A percentile compares a stretch with the other conserved stretches of the same genome.
These are phyloP conservation scores for Pseudogymnoascus sp. DNA, from an alignment of 2,329 filamentous ascomycete genomes.

Conservation along the genomic window DNA sequence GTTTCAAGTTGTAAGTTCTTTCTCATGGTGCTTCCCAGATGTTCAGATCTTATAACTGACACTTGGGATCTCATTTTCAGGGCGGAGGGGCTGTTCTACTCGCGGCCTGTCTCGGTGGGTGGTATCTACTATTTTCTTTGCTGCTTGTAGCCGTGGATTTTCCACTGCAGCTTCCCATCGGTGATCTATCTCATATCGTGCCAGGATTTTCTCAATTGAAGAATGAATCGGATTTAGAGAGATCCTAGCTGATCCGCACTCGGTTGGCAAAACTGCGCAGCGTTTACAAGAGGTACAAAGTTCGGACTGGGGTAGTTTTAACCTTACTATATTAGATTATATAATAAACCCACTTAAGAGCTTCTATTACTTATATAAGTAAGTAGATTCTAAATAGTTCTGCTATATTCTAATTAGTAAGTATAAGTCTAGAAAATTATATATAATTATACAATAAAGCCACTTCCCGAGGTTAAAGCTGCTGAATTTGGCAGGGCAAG, in stretches of 20 bases:
- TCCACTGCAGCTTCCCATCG: constrained; percentile 48
- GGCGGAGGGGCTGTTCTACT: constrained; percentile 41
- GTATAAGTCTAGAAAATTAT: no score
- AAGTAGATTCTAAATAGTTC: no score
- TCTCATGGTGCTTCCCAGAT: background rate
- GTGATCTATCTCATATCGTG: constrained; percentile 45
- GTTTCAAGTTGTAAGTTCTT: background rate
- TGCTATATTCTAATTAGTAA: no score
- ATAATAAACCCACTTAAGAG: no score
- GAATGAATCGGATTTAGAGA: background rate
- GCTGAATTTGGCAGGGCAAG: no score
- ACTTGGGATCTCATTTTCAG: constrained; percentile 18
- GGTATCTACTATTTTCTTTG: constrained; percentile 50
- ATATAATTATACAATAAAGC: no score
- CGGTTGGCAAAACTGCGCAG: no score
- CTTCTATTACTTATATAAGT: no score
- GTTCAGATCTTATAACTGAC: background rate
- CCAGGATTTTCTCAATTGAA: constrained; percentile 24
- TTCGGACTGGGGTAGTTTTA: background rate
- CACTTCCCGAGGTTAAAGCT: no score
- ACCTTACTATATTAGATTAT: no score
- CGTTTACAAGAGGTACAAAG: no score
- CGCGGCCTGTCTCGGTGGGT: constrained; percentile 42
- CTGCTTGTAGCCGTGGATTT: constrained; percentile 52
- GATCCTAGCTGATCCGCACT: no score